A percentile compares a stretch with the other conserved stretches of the same genome.
These are phyloP conservation scores for Calocybe gangraenosa DNA, from an alignment of 768 basidiomycete species.

Conservation along the genomic window DNA sequence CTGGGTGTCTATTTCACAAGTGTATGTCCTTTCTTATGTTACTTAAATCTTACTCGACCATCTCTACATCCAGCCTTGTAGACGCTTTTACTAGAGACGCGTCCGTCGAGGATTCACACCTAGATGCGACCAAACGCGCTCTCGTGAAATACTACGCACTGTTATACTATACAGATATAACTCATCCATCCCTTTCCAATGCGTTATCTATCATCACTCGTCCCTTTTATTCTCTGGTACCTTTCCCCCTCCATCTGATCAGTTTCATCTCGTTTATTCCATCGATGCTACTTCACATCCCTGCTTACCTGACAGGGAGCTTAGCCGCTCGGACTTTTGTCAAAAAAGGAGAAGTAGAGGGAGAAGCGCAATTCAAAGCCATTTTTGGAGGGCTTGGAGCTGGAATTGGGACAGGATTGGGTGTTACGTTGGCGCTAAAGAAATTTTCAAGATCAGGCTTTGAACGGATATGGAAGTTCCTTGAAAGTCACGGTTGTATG, in stretches of 20 bases:
- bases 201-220: neutral
- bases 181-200: constrained; percentile 40
- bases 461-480: constrained; percentile 8
- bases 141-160: constrained; percentile 48
- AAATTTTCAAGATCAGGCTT: constrained; percentile 12
- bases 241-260: constrained; percentile 24
- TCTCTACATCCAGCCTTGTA: constrained; percentile 14
- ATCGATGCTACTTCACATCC: constrained; percentile 47
- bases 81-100: constrained; percentile 13
- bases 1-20: constrained; percentile 54
- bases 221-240: neutral
- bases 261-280: constrained; percentile 37
- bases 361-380: constrained; percentile 67
- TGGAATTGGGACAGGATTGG: constrained; percentile 22
- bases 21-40: constrained; percentile 32
- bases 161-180: constrained; percentile 44
- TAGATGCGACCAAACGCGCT: constrained; percentile 30
- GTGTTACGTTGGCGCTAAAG: constrained; percentile 19
- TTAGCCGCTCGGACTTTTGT: constrained; percentile 41
- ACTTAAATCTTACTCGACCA: neutral
- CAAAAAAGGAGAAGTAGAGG: constrained; percentile 54
- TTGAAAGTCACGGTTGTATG: neutral
- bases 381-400: constrained; percentile 50
- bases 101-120: neutral
- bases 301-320: constrained; percentile 50